These are phyloP conservation scores for Aspergillus hiratsukae DNA, from an alignment of 2,329 filamentous ascomycete genomes.

Conservation along the genomic window DNA sequence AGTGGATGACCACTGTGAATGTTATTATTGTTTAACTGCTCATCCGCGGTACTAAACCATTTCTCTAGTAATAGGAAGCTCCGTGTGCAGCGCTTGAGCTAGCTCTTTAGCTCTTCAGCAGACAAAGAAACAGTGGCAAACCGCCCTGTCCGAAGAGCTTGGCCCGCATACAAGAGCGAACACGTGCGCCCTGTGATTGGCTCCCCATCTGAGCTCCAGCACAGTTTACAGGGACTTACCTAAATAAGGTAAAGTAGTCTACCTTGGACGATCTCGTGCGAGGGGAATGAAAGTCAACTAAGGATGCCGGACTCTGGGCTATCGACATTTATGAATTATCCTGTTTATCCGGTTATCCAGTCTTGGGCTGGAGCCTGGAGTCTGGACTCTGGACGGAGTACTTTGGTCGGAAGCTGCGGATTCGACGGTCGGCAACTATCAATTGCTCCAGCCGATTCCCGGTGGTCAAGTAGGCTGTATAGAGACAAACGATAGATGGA, in stretches of 20 bases:
- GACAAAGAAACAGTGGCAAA: neutral
- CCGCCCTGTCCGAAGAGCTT: neutral
- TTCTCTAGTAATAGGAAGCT: no score
- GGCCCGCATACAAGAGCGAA: constrained; percentile 14
- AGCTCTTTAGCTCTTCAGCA: neutral
- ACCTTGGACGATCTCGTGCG: neutral
- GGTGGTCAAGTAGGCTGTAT: neutral
- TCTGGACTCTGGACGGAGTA: neutral
- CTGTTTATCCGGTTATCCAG: neutral
- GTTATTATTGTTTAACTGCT: neutral
- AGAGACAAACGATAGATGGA: neutral
- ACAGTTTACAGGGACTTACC: neutral
- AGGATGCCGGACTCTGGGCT: neutral
- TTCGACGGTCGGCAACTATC: neutral
- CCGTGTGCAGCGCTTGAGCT: no score
- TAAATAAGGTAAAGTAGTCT: neutral
- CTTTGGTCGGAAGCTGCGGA: neutral
- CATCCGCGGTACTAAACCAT: neutral
- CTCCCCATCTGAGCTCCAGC: neutral
- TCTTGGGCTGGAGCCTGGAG: neutral
- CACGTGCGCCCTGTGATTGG: constrained; percentile 15
- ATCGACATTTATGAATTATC: neutral
- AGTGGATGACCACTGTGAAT: neutral
- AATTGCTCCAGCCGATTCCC: neutral
- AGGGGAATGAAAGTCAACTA: neutral